Evolutionary conservation across 768 basidiomycete species (phyloP), one percentile per base, ranked within the genome.

Genomic region (Rhizopogon vinicolor): DNA sequence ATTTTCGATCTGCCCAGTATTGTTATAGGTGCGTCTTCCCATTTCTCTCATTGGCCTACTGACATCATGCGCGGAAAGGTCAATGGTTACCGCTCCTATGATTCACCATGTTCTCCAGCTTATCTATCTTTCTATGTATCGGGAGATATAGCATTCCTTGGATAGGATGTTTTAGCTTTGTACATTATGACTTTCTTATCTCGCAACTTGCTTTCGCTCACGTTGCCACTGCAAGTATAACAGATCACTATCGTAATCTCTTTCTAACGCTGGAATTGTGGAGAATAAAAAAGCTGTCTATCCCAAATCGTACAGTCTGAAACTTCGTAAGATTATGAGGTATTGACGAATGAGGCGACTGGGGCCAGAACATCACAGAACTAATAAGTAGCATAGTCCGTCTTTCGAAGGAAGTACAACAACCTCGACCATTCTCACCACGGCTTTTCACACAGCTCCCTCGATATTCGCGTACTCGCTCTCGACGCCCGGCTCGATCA

Each of bases 401-500:
- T 41, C 35, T 46, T 18, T 22, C 33, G 13, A 44, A 58, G 5
- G n/a, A 33, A 42, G 22, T 28, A 56, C 55, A 44, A 52, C 51
- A 46, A 48, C 22, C 31, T 33, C 31, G 31, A 19, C 28, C 42
- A 14, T 41, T 14, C 9, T 45, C 39, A 2, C 25, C 41, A 40
- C 18, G 43, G 5, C 42, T 10, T 58, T 59, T 73, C 73, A 86
- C 48, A 88, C 87, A 35, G 68, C 65, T 45, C 88, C 89, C 69
- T 89, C 81, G n/a, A 93, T 87, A 42, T 74, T 65, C 3, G 88
- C 85, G 62, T 97, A 97, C 69, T 96, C 93, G 74, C 89, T 91
- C 74, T 98, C 96, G 52, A 97, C 82, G 28, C 96, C 96, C 2
- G 95, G 96, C 71, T 98, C 96, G 59, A 98, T 84, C 59, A 98